A percentile compares a stretch with the other conserved stretches of the same genome.
phyloP scores from a whole-genome alignment of 2,329 filamentous ascomycete species.

The Westerdykella ornata region DNA sequence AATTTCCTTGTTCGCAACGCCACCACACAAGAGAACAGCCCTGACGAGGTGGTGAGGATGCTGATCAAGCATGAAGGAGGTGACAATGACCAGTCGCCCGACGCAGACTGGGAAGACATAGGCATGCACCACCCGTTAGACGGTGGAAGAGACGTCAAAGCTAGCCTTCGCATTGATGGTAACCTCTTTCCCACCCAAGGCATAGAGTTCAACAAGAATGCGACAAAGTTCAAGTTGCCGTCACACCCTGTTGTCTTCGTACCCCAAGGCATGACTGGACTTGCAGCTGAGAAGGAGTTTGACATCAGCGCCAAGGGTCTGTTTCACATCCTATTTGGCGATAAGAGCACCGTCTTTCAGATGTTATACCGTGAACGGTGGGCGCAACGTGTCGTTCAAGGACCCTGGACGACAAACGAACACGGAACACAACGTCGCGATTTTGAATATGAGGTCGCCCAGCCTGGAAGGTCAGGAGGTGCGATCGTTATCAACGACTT shows the following conservation, averaged over 20 bases:
- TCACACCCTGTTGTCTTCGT: conserved; percentile 74
- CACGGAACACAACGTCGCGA: conserved; percentile 66
- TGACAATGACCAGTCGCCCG: conserved; percentile 54
- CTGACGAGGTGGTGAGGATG: conserved; percentile 63
- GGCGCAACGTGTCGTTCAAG: conserved; percentile 60
- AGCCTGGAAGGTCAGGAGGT: conserved; percentile 25
- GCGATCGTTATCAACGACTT: conserved; percentile 60
- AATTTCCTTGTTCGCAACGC: conserved; percentile 80
- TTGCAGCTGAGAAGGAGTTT: conserved; percentile 73
- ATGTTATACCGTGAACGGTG: conserved; percentile 69
- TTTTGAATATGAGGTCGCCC: conserved; percentile 71
- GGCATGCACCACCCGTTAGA: conserved; percentile 53
- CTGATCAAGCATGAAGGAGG: conserved; percentile 68
- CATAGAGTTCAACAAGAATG: conserved; percentile 40
- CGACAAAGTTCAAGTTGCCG: conserved; percentile 74
- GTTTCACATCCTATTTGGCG: conserved; percentile 93
- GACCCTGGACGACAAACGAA: conserved; percentile 71
- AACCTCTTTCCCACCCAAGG: conserved; percentile 47
- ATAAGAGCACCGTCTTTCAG: conserved; percentile 91
- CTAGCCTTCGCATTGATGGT: conserved; percentile 57
- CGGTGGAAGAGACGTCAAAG: conserved; percentile 48
- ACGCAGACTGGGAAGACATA: conserved; percentile 69
- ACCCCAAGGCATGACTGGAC: conserved; percentile 70
- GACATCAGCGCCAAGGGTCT: conserved; percentile 89
- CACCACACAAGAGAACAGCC: conserved; percentile 61